Percentiles rank a stretch among this genome's conserved stretches.
Conservation (phyloP, 495 filamentous ascomycete genomes). For the Terfezia claveryi region DNA sequence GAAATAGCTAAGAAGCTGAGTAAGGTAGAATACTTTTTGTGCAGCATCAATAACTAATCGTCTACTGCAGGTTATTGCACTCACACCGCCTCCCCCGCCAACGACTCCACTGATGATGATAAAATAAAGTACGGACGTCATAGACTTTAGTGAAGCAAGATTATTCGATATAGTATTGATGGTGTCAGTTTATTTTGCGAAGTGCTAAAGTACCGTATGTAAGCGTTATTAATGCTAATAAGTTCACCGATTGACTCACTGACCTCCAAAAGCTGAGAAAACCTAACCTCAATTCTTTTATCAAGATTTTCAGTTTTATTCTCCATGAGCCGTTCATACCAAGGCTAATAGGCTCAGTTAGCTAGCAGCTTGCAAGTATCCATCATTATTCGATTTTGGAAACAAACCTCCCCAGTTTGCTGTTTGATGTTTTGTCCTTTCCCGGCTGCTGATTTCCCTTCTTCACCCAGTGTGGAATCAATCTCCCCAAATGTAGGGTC, state of each 20-base stretch:
- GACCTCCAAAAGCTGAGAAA: neutral
- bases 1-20: slow-evolving; percentile 2
- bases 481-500: too few species aligned
- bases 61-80: neutral
- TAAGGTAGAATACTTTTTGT: neutral
- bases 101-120: slow-evolving; percentile 3
- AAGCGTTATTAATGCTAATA: slow-evolving; percentile 1
- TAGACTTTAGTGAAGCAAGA: slow-evolving; percentile 1
- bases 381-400: slow-evolving; percentile 1
- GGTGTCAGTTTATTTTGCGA: neutral
- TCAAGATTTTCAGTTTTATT: slow-evolving; percentile 2
- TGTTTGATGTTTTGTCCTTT: slow-evolving; percentile 1
- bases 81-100: neutral
- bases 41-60: slow-evolving; percentile 1
- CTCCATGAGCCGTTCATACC: slow-evolving; percentile 2
- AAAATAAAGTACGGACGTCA: slow-evolving; percentile 1
- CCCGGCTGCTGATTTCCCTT: neutral
- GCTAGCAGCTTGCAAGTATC: neutral
- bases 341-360: slow-evolving; percentile 6
- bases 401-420: slow-evolving; percentile 2
- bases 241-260: slow-evolving; percentile 1
- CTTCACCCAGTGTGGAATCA: too few species aligned
- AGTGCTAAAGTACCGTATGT: slow-evolving; percentile 1
- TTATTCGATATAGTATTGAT: neutral
- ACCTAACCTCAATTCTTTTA: neutral